Evolutionary conservation across 2,329 filamentous ascomycete genomes (phyloP), one percentile per base, ranked within the genome.

Genomic region (Aspergillus tamarii): DNA sequence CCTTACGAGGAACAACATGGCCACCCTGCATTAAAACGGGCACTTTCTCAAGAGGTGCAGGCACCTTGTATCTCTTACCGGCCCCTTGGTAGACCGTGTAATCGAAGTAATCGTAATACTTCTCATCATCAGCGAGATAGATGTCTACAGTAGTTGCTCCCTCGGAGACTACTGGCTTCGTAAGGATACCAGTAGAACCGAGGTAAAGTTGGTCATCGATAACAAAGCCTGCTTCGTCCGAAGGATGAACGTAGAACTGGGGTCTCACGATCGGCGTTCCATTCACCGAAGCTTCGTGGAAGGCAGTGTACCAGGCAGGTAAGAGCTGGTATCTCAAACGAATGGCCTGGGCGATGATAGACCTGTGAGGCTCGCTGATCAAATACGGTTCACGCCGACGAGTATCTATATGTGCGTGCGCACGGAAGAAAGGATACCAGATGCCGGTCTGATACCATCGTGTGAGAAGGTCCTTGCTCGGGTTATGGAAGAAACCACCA

Each of bases 391-490:
- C 95, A 59, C 95, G 91, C 30, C 95, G 91, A 53, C 95, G 92
- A 45, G 95, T 91, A 74, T 99, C 95, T 65, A 98, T 98, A 78
- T 99, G 95, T 8, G 95, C 95, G 76, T 99, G 95, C 1, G 89
- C 95, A 66, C 95, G 92, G 91, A 98, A 96, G 84, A 98, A 99
- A 9, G 95, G 95, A 77, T 98, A 98, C 84, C 96, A 99, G 61
- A 92, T 92, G 66, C 95, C 95, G 39, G 94, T 89, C 79, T 99
- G 95, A 80, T 97, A 99, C 95, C 95, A 99, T 45, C 95, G 89
- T 12, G 92, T 91, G 70, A 96, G 85, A 26, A 99, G 87, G 64
- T 99, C 94, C 74, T 94, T 94, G 72, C 91, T 91, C 0, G 95
- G 95, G 79, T 99, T 97, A 61, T 95, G 94, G 73, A 99, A 99